Conservation (phyloP, 768 basidiomycete genomes). For the Amanita molliuscula region DNA sequence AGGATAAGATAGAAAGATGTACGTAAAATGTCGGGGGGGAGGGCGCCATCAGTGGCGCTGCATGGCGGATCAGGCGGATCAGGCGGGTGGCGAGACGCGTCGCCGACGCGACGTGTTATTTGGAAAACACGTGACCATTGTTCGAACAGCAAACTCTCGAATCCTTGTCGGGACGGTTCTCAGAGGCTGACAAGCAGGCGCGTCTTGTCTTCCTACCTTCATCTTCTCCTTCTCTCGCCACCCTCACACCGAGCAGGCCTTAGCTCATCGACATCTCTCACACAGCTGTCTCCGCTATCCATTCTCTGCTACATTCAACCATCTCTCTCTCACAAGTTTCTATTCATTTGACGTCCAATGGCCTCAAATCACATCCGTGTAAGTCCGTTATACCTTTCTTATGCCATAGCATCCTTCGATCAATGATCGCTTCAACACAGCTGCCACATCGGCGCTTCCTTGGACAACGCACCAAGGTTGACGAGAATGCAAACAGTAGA, state of each 20-base stretch:
- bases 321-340: neutral
- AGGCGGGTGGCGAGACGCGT: constrained; percentile 12
- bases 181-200: constrained; percentile 28
- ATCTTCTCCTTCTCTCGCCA: constrained; percentile 16
- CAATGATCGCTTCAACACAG: constrained; percentile 22
- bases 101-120: constrained; percentile 24
- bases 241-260: constrained; percentile 10
- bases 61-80: constrained; percentile 6
- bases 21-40: neutral
- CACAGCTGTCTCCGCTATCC: constrained; percentile 16
- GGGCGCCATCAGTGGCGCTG: constrained; percentile 3
- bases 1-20: constrained; percentile 6
- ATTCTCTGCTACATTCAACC: constrained; percentile 10
- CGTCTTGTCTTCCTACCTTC: constrained; percentile 17
- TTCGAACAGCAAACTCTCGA: constrained; percentile 13
- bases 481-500: constrained; percentile 69
- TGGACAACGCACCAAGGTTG: constrained; percentile 58
- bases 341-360: constrained; percentile 26
- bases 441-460: constrained; percentile 59
- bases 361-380: constrained; percentile 55
- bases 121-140: constrained; percentile 27
- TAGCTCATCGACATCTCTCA: constrained; percentile 22
- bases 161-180: constrained; percentile 18
- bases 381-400: constrained; percentile 16
- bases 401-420: neutral